Evolutionary conservation across 2,329 filamentous ascomycete species (phyloP).

Genomic region (Proliferodiscus dingleyae): DNA sequence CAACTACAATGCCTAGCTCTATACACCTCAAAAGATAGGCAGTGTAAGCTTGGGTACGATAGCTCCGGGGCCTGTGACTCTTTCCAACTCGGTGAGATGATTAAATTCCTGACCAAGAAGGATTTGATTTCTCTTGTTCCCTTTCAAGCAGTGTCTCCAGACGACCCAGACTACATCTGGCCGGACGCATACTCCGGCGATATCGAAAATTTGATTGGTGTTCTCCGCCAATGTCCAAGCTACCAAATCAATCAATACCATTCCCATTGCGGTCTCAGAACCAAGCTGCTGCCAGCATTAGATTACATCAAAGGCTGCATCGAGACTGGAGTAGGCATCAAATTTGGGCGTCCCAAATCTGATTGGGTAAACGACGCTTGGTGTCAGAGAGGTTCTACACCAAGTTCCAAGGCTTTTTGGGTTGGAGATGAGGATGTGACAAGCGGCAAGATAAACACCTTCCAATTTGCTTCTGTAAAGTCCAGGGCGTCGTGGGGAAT

Average conservation of each 20-base stretch:
- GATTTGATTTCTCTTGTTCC: slow-evolving; percentile 56
- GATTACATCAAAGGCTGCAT: slow-evolving; percentile 59
- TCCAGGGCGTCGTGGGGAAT: slow-evolving; percentile 48
- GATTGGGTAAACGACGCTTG: slow-evolving; percentile 25
- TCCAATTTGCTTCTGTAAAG: slow-evolving; percentile 43
- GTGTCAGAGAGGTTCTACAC: slow-evolving; percentile 5
- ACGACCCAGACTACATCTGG: slow-evolving; percentile 29
- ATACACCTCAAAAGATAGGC: slow-evolving; percentile 62
- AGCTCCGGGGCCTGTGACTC: slow-evolving; percentile 68
- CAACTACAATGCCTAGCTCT: slow-evolving; percentile 62
- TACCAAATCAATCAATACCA: slow-evolving; percentile 75
- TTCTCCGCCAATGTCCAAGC: slow-evolving; percentile 59
- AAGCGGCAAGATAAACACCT: slow-evolving; percentile 13
- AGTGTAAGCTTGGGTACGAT: slow-evolving; percentile 72
- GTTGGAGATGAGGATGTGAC: slow-evolving; percentile 20
- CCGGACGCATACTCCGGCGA: slow-evolving; percentile 49
- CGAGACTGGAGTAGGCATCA: slow-evolving; percentile 30
- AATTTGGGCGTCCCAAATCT: slow-evolving; percentile 19
- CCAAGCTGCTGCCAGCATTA: slow-evolving; percentile 59
- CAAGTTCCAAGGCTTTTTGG: slow-evolving; percentile 17
- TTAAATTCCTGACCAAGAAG: slow-evolving; percentile 63
- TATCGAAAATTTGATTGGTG: slow-evolving; percentile 54
- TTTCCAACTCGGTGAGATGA: slow-evolving; percentile 73
- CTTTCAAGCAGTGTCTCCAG: slow-evolving; percentile 45
- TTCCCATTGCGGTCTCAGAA: slow-evolving; percentile 66